These are phyloP conservation scores for Candida loeiensis DNA, from an alignment of 805 yeast genomes.

Conservation along the genomic window DNA sequence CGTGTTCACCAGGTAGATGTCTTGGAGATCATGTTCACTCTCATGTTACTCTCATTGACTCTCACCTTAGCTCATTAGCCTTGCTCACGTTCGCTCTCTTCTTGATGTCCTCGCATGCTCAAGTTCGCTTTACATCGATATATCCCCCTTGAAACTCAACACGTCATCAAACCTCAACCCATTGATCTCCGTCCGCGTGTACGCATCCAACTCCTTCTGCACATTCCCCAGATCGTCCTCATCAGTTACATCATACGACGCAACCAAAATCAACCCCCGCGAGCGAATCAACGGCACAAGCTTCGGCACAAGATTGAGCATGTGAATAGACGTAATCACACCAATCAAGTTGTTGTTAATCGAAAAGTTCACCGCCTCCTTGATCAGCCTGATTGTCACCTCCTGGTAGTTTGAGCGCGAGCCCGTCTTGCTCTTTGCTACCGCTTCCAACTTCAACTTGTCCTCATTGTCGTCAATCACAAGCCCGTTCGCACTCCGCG, in stretches of 20 bases:
- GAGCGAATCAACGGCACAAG: conserved; percentile 71
- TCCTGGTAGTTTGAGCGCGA: conserved; percentile 37
- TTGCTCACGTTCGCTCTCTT: no score
- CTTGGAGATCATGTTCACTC: no score
- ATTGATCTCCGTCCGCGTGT: conserved; percentile 51
- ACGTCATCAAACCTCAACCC: conserved; percentile 64
- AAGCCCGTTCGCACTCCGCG: conserved; percentile 40
- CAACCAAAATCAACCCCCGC: conserved; percentile 81
- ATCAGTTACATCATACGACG: conserved; percentile 43
- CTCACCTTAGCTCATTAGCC: no score
- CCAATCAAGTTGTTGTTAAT: conserved; percentile 82
- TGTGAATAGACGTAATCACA: conserved; percentile 66
- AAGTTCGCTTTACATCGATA: conserved; percentile 17
- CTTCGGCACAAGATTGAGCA: conserved; percentile 71
- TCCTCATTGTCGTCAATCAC: conserved; percentile 22
- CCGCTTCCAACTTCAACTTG: conserved; percentile 19
- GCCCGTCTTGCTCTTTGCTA: conserved; percentile 32
- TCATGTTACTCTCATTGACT: no score
- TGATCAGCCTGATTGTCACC: conserved; percentile 59
- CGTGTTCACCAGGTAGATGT: no score
- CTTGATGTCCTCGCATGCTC: neutral
- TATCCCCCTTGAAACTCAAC: conserved; percentile 61
- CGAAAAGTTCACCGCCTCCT: conserved; percentile 80
- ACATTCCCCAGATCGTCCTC: conserved; percentile 24
- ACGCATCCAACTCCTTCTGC: conserved; percentile 31